These are phyloP conservation scores for Metarhizium humberi DNA, from an alignment of 2,329 filamentous ascomycete species.

Conservation along the genomic window DNA sequence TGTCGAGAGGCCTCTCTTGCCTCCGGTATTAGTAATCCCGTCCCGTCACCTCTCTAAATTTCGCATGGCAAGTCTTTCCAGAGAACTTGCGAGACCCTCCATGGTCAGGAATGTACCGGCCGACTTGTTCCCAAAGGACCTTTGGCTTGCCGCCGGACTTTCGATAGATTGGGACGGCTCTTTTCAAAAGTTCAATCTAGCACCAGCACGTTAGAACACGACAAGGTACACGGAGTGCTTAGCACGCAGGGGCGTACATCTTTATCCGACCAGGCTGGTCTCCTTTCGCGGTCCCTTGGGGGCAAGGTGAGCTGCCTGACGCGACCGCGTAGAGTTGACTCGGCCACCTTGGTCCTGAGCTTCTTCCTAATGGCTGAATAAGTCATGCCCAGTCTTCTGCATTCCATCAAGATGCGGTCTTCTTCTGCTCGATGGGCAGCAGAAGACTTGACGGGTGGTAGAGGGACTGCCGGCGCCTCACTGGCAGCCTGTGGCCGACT, in stretches of 20 bases:
- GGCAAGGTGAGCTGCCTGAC: slow-evolving; percentile 56
- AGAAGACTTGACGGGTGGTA: not conserved
- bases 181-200: slow-evolving; percentile 35
- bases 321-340: slow-evolving; percentile 64
- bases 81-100: slow-evolving; percentile 52
- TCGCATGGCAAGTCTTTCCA: slow-evolving; percentile 47
- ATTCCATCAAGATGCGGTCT: slow-evolving; percentile 42
- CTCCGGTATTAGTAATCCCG: not conserved
- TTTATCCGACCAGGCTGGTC: slow-evolving; percentile 51
- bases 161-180: slow-evolving; percentile 24
- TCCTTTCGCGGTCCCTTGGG: slow-evolving; percentile 52
- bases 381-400: slow-evolving; percentile 46
- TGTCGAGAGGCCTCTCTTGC: not conserved
- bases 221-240: too few species aligned
- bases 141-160: slow-evolving; percentile 30
- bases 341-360: slow-evolving; percentile 52
- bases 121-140: slow-evolving; percentile 48
- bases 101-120: slow-evolving; percentile 39
- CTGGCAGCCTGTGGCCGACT: too few species aligned
- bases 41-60: slow-evolving; percentile 21
- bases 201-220: not conserved
- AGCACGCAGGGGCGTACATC: slow-evolving; percentile 44
- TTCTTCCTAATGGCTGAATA: slow-evolving; percentile 53
- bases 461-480: not conserved
- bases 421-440: not conserved